These are phyloP conservation scores for Stevia rebaudiana DNA, from an alignment of 140 eudicot genomes.

Conservation along the genomic window DNA sequence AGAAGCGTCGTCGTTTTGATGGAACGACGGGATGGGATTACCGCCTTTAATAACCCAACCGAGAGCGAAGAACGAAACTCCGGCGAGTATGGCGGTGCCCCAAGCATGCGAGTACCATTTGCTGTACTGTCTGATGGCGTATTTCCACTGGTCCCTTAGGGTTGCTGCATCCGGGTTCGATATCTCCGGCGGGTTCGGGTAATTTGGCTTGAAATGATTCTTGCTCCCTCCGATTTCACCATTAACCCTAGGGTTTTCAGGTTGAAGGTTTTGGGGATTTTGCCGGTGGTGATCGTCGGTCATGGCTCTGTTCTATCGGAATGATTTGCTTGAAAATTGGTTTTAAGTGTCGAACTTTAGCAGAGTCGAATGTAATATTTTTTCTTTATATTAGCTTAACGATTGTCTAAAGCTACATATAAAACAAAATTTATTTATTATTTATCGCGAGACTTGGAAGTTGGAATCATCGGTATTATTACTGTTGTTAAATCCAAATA, in stretches of 20 bases:
- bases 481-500: too few species aligned
- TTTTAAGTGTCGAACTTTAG: neutral
- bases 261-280: neutral
- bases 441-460: too few species aligned
- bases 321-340: neutral
- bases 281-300: slow-evolving; percentile 4
- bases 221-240: slow-evolving; percentile 8
- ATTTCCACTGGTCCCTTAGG: slow-evolving; percentile 81
- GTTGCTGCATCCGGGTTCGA: slow-evolving; percentile 71
- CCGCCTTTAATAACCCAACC: slow-evolving; percentile 84
- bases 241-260: slow-evolving; percentile 26
- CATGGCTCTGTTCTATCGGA: neutral
- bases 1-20: slow-evolving; percentile 18
- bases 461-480: too few species aligned
- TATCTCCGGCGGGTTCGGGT: slow-evolving; percentile 59
- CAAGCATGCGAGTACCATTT: slow-evolving; percentile 95
- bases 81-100: slow-evolving; percentile 97
- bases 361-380: too few species aligned
- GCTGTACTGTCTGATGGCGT: slow-evolving; percentile 73
- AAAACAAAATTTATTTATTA: too few species aligned
- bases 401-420: too few species aligned
- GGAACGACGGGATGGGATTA: slow-evolving; percentile 66
- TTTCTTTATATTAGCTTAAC: too few species aligned
- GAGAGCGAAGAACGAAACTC: slow-evolving; percentile 73
- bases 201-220: slow-evolving; percentile 9